A percentile compares a stretch with the other conserved stretches of the same genome.
phyloP scores from a whole-genome alignment of 2,329 filamentous ascomycete genomes.

The Drechmeria coniospora region DNA sequence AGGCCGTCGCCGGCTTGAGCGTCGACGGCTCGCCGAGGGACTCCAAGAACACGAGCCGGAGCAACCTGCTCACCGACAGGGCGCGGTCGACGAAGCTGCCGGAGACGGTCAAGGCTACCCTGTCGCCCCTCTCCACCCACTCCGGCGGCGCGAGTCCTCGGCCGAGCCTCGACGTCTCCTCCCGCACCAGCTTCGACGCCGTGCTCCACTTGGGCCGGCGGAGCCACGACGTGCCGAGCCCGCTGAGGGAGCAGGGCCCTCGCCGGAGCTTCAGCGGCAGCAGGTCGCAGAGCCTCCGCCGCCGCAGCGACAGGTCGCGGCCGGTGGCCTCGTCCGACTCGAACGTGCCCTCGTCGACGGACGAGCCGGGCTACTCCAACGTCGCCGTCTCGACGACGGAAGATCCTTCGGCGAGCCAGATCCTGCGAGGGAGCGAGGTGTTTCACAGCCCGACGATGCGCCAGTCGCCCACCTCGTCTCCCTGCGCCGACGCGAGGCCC shows the following conservation, averaged over 20 bases:
- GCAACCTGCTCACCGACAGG: constrained; percentile 12
- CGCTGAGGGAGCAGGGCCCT: constrained; percentile 25
- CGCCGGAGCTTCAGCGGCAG: constrained; percentile 50
- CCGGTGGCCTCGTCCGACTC: constrained; percentile 57
- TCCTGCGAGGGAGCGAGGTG: constrained; percentile 71
- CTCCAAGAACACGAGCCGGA: constrained; percentile 6
- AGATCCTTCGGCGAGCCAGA: constrained; percentile 80
- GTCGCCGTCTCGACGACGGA: constrained; percentile 54
- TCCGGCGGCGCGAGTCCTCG: constrained; percentile 35
- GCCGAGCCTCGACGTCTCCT: constrained; percentile 34
- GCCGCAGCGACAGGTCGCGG: constrained; percentile 27
- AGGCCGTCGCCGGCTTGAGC: constrained; percentile 6
- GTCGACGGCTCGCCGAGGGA: constrained; percentile 13
- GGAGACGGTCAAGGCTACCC: constrained; percentile 45
- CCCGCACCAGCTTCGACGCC: constrained; percentile 37
- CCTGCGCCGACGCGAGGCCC: constrained; percentile 9
- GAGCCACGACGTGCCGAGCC: constrained; percentile 35
- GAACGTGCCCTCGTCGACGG: constrained; percentile 54
- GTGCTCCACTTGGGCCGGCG: constrained; percentile 29
- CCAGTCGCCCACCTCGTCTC: constrained; percentile 27
- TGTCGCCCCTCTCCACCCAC: constrained; percentile 34
- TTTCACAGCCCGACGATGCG: constrained; percentile 66
- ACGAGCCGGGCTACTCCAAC: constrained; percentile 59
- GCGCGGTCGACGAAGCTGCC: constrained; percentile 27
- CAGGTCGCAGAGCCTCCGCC: constrained; percentile 34